Evolutionary conservation across 2,329 filamentous ascomycete species (phyloP), one percentile per base, ranked within the genome.

Genomic region (Paramyrothecium sp.): DNA sequence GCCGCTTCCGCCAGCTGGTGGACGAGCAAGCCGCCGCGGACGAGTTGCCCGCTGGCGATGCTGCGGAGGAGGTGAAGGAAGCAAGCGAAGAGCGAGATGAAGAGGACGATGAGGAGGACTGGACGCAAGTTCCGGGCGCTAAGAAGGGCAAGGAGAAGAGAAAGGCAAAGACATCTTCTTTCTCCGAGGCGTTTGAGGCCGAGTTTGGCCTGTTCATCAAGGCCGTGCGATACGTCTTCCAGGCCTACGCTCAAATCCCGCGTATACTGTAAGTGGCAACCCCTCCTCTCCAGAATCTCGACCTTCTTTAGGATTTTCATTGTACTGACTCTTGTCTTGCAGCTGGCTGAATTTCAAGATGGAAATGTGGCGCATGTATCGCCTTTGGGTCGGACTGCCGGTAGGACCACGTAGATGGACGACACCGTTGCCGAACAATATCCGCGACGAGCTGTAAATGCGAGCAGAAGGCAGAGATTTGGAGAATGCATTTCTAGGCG

Each of bases 181-280:
- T 88, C 1, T 69, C 71, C 51, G 87, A 92, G 21, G 75, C 80
- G 7, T 79, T 94, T 60, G 76, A 79, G 63, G 73, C 81, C 1
- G 94, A 98, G 73, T 72, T 89, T 30, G 71, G 75, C 5, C 75
- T 86, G 17, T 81, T 97, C 13, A 83, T 79, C 67, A 78, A 80
- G 57, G 87, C 87, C 1, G 78, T 85, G 51, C 81, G 84, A 63
- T 85, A 87, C 64, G 86, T 98, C 2, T 22, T 95, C 10, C 80
- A 72, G 62, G 83, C 84, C 58, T 99, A 92, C 91, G 55, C 87
- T 7, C 75, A 80, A 21, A 78, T 92, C 51, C 93, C 93, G 0
- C 78, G 74, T 50, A 82, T 82, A 60, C 56, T 90, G 90, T 95
- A 82, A 86, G 90, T 86, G 58, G 44, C 19, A 23, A 19, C 26